A percentile compares a stretch with the other conserved stretches of the same genome.
Evolutionary conservation across 768 basidiomycete genomes (phyloP).

Genomic region (Pleurotus citrinopileatus): DNA sequence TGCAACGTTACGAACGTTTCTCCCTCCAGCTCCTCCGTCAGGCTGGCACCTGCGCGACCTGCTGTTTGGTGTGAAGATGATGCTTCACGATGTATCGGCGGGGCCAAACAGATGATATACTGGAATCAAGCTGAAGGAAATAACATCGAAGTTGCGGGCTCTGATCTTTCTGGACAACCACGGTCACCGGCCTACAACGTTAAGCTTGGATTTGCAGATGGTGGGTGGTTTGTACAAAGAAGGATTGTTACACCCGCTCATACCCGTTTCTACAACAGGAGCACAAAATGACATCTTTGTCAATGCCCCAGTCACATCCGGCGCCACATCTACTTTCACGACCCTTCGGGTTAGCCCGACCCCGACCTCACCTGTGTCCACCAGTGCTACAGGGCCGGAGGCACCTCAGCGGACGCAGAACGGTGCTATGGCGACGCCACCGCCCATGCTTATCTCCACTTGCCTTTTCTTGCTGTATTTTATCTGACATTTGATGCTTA

Average conservation of each 20-base stretch:
- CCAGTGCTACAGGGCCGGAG: neutral
- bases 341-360: neutral
- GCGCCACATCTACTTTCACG: neutral
- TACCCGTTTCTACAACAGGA: neutral
- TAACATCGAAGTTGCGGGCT: slow-evolving; percentile 36
- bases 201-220: slow-evolving; percentile 6
- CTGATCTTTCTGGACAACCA: slow-evolving; percentile 41
- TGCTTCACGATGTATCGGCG: slow-evolving; percentile 28
- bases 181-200: slow-evolving; percentile 33
- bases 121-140: slow-evolving; percentile 42
- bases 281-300: slow-evolving; percentile 11
- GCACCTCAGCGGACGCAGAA: neutral
- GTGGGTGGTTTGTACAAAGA: neutral
- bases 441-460: neutral
- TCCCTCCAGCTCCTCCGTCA: slow-evolving; percentile 22
- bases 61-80: slow-evolving; percentile 42
- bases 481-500: neutral
- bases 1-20: slow-evolving; percentile 36
- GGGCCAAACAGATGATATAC: slow-evolving; percentile 43
- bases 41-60: slow-evolving; percentile 25
- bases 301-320: neutral
- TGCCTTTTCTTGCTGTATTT: neutral
- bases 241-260: neutral
- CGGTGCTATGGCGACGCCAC: neutral
- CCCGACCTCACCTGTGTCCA: neutral